Base-by-base conservation (phyloP, 371 early-diverging fungal genomes). In the Zychaea mexicana region DNA sequence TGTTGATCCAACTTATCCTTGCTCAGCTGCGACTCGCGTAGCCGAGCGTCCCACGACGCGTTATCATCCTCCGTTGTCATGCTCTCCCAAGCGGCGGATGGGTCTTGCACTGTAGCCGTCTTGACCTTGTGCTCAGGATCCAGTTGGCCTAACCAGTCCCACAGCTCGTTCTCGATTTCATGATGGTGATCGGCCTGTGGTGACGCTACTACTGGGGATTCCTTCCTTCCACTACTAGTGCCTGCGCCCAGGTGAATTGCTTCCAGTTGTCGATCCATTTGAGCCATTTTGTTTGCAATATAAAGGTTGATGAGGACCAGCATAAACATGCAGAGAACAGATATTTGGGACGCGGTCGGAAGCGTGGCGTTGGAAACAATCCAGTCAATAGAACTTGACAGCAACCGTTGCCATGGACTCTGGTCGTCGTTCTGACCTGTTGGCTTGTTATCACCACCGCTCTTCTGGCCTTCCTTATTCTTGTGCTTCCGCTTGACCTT, bases 221-320 rank as follows among this genome's bases (percentile, higher is more conserved):
- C 42, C 42, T n/a, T 42, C n/a, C 31, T 55, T 55, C 28, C n/a
- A n/a, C n/a, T n/a, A n/a, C n/a, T 31, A 10, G 28, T 31, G 39
- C 15, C 57, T 15, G 53, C 60, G 21, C 60, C 64, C 10, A 46
- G 60, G 22, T 31, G 32, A 46, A 60, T 30, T 12, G 47, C 60
- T 8, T 53, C 59, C 13, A 80, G 52, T 54, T 71, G 73, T 26
- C 60, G 67, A 52, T 76, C 81, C 19, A 81, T 68, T 21, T 65
- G 62, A 15, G 74, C 65, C 73, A 81, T 72, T 57, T 78, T 81
- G 2, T 59, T 57, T 17, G 78, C 81, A 57, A 78, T 78, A 32
- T 68, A 74, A 10, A 76, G 53, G 31, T 78, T 81, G 31, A 67
- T 68, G 15, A 72, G 13, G 9, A 78, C 69, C 70, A 81, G 72